Conservation (phyloP, 306 rosid species). For the Quercus rubra region DNA sequence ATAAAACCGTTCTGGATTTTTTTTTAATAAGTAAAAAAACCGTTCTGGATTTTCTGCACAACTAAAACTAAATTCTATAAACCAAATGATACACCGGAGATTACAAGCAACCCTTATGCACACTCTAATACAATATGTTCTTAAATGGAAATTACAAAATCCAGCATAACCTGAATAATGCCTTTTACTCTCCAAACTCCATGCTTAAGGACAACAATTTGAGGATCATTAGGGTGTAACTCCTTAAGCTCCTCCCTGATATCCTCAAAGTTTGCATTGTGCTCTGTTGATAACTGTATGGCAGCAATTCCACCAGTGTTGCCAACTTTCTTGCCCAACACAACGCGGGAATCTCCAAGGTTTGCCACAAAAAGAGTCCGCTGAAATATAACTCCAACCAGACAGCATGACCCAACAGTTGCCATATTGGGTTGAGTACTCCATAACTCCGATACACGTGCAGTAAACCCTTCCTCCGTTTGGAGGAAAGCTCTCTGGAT, state of each 20-base stretch:
- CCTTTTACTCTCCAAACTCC: slow-evolving; percentile 99
- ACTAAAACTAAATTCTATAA: not conserved
- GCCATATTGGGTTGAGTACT: slow-evolving; percentile 58
- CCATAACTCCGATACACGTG: slow-evolving; percentile 64
- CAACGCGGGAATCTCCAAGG: slow-evolving; percentile 86
- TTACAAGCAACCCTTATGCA: not conserved
- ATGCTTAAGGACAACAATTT: slow-evolving; percentile 73
- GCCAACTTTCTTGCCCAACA: slow-evolving; percentile 83
- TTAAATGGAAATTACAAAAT: not conserved
- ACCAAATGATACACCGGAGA: not conserved
- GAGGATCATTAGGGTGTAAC: slow-evolving; percentile 75
- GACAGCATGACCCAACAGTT: slow-evolving; percentile 80
- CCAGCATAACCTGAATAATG: slow-evolving; percentile 71
- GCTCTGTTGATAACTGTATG: slow-evolving; percentile 77
- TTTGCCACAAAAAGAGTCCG: slow-evolving; percentile 75
- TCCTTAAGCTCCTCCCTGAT: slow-evolving; percentile 70
- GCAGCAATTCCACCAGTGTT: slow-evolving; percentile 81
- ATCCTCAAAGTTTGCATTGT: slow-evolving; percentile 75
- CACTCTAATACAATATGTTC: slow-evolving; percentile 1
- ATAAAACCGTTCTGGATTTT: not conserved
- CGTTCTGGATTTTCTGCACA: not conserved
- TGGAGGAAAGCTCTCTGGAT: slow-evolving; percentile 54
- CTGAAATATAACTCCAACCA: slow-evolving; percentile 77
- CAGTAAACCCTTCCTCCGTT: slow-evolving; percentile 79
- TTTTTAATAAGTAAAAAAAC: not conserved